A percentile compares a stretch with the other conserved stretches of the same genome.
Conservation (phyloP, 164 flowering plant genomes). For the Magnolia officinalis region DNA sequence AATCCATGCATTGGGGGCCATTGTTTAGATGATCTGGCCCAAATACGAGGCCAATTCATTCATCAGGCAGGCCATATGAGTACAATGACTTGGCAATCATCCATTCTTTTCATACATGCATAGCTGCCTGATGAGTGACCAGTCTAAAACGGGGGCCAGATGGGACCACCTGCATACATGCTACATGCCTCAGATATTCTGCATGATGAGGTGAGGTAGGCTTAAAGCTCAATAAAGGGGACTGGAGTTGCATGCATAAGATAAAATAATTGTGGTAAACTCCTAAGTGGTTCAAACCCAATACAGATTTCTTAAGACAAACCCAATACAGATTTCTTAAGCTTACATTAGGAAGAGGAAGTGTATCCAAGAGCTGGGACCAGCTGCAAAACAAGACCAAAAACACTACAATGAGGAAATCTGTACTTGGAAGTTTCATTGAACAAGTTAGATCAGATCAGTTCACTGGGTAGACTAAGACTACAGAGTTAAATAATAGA, state of each 20-base stretch:
- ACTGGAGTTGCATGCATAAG: neutral
- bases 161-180: neutral
- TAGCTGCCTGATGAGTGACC: neutral
- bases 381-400: conserved; percentile 48
- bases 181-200: neutral
- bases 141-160: neutral
- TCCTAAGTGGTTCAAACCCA: conserved; percentile 1
- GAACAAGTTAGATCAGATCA: neutral
- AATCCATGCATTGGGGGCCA: neutral
- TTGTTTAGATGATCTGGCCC: neutral
- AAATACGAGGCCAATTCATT: neutral
- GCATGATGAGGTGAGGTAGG: neutral
- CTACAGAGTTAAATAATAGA: too few relatives aligned
- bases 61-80: neutral
- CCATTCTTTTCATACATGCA: neutral
- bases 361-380: conserved; percentile 67
- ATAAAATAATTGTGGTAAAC: neutral
- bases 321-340: conserved; percentile 2
- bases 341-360: conserved; percentile 77
- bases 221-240: too few relatives aligned
- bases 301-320: neutral
- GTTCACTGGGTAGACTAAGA: neutral
- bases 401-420: conserved; percentile 1
- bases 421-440: neutral
- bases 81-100: neutral